phyloP scores from a whole-genome alignment of 768 basidiomycete genomes.

The Coprinellus micaceus region DNA sequence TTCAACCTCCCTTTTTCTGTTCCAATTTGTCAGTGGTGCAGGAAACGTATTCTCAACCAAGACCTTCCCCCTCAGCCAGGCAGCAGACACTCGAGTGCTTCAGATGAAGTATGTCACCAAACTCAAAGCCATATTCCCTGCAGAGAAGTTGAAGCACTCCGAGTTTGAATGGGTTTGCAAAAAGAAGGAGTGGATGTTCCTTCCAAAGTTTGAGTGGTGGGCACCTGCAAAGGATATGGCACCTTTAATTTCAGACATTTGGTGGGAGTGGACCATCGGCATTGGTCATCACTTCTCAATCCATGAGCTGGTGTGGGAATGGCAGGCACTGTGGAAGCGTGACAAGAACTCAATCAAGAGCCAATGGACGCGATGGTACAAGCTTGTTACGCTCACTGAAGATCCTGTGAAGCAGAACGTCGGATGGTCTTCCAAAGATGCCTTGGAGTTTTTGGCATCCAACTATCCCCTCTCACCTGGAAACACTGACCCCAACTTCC shows the following conservation, averaged over 20 bases:
- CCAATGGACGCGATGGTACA: too few relatives aligned
- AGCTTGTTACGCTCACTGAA: too few relatives aligned
- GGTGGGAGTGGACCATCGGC: not conserved
- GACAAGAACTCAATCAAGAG: not conserved
- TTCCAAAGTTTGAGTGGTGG: not conserved
- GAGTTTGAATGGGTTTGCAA: not conserved
- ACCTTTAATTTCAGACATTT: not conserved
- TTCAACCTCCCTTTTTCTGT: not conserved
- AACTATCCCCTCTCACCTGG: too few relatives aligned
- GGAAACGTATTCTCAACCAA: not conserved
- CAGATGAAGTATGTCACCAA: not conserved
- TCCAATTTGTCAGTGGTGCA: not conserved
- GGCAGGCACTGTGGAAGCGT: not conserved
- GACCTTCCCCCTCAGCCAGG: not conserved
- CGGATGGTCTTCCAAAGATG: too few relatives aligned
- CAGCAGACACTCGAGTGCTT: not conserved
- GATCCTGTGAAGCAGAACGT: too few relatives aligned
- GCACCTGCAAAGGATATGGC: too few relatives aligned
- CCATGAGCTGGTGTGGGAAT: not conserved
- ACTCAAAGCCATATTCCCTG: not conserved
- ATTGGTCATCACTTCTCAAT: not conserved
- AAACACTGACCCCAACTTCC: too few relatives aligned
- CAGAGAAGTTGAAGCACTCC: not conserved
- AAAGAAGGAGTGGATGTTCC: not conserved
- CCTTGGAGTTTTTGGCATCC: too few relatives aligned